phyloP scores from a whole-genome alignment of 164 flowering plant species.

The Saururus chinensis region DNA sequence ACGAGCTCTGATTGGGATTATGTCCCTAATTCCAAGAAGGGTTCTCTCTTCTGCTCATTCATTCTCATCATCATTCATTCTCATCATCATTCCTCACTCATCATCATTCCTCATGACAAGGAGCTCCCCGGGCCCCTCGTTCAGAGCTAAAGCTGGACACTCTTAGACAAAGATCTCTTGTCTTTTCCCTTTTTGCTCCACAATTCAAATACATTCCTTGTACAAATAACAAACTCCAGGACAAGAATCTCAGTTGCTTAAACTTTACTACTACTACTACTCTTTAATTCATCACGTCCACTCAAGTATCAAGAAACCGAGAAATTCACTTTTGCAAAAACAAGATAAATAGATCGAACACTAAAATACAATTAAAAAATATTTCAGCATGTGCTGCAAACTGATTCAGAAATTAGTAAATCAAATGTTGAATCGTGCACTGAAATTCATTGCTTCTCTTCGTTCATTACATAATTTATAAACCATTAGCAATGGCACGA shows the following conservation, averaged over 20 bases:
- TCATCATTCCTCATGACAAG: background rate
- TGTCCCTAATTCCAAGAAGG: background rate
- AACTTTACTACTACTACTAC: background rate
- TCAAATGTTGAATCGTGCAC: no score
- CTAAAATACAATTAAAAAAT: no score
- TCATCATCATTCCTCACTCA: background rate
- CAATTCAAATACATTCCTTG: background rate
- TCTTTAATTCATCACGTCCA: background rate
- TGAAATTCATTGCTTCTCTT: no score
- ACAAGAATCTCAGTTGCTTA: background rate
- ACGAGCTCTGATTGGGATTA: background rate
- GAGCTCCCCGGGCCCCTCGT: background rate
- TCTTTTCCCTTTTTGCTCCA: background rate
- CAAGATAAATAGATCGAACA: background rate
- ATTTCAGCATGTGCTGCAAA: no score
- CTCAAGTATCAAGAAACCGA: background rate
- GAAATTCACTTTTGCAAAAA: no score
- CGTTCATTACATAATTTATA: conserved; percentile 37
- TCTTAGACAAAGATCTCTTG: background rate
- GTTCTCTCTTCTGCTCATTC: no score
- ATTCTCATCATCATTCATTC: background rate
- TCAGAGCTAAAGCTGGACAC: background rate
- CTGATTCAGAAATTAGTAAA: no score
- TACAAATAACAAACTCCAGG: background rate
- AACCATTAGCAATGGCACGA: conserved; percentile 62